Evolutionary conservation across 1,139 yeast species (phyloP), one percentile per base, ranked within the genome.

Genomic region (Diutina sp.): DNA sequence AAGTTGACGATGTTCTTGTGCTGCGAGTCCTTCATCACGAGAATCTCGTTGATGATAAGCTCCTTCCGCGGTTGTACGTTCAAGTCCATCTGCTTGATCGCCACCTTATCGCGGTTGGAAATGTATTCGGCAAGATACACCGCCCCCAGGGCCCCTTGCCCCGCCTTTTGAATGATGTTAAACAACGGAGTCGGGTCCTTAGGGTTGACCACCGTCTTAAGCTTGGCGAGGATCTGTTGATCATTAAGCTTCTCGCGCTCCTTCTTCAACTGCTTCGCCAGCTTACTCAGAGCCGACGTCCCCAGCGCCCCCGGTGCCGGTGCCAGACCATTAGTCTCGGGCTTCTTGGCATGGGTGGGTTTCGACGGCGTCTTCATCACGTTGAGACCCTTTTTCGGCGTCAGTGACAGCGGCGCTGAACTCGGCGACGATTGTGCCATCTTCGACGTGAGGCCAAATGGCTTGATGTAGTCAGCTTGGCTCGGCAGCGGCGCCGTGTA

Each of bases 61-160:
- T 95, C 99, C 68, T 91, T 93, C 74, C 95, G 87, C 2, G 98
- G 99, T 70, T 93, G 99, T 62, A 84, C 87, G 62, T 88, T 89
- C 60, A 93, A 72, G 64, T 90, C 91, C 91, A 93, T 93, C 72
- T 91, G 97, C 69, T 93, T 93, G 62, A 93, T 89, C 2, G 99
- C 99, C 54, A 93, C 99, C 68, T 71, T 83, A 54, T 67, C 67
- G 14, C 68, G 66, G 6, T 66, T 67, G 58, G 77, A 72, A 59
- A 84, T 71, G 46, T 90, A 82, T 64, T 84, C 83, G 0, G 98
- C 99, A 57, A 93, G 79, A 66, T 89, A 95, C 28, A 95, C 99
- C 1, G 93, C 87, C 18, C 99, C 99, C 60, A 93, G 84, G 0
- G 99, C 99, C 65, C 99, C 99, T 72, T 95, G 99, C n/a, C 99